These are phyloP conservation scores for Waltiozyma solani DNA, from an alignment of 1,139 yeast genomes.

Conservation along the genomic window DNA sequence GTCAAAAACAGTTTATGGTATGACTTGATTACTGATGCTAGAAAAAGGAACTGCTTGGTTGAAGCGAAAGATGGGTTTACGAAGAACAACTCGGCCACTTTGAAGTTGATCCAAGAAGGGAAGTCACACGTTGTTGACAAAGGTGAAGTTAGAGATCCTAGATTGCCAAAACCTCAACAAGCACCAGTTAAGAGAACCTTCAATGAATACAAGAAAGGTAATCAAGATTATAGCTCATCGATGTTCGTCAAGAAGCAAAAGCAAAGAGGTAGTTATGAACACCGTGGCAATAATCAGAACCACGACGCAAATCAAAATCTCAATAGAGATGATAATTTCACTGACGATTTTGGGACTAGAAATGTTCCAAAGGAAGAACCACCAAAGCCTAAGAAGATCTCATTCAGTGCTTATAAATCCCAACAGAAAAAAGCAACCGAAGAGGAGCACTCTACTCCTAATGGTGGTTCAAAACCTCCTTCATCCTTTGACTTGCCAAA, in stretches of 20 bases:
- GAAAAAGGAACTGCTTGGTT: constrained; percentile 30
- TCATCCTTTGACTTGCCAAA: background rate
- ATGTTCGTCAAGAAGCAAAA: too few species aligned
- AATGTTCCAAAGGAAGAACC: background rate
- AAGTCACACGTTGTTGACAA: background rate
- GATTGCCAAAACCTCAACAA: background rate
- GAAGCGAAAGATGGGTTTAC: constrained; percentile 26
- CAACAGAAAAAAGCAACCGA: too few species aligned
- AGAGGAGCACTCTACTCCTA: too few species aligned
- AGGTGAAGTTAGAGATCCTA: background rate
- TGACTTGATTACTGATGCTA: constrained; percentile 54
- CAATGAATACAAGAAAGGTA: background rate
- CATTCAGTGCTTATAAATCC: too few species aligned
- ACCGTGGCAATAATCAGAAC: too few species aligned
- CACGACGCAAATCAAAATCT: too few species aligned
- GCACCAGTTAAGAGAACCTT: background rate
- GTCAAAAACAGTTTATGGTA: constrained; percentile 59
- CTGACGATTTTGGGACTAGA: background rate
- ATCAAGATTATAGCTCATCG: too few species aligned
- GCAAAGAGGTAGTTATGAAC: too few species aligned
- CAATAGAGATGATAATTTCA: background rate
- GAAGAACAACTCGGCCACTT: constrained; percentile 1
- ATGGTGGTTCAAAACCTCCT: background rate
- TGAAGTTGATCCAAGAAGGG: background rate
- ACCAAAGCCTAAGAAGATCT: too few species aligned